Conservation (phyloP, 805 yeast species). For the Pichia californica region DNA sequence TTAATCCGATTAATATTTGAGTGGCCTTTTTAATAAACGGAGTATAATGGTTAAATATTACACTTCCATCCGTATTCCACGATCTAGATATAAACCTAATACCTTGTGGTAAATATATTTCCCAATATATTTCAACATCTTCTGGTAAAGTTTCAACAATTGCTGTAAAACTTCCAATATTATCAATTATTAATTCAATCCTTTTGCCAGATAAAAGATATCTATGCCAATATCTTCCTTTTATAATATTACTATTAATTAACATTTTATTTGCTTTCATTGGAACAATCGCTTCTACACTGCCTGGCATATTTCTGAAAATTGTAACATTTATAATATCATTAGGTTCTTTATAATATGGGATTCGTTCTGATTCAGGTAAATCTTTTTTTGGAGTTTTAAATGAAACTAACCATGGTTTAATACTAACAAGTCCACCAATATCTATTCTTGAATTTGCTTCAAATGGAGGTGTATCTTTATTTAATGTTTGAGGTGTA, state of each 20-base stretch:
- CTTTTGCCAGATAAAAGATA: neutral
- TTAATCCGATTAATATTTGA: neutral
- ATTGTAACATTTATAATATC: neutral
- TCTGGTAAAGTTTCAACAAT: neutral
- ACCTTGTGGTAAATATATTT: neutral
- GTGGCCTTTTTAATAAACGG: neutral
- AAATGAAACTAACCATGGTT: constrained; percentile 10
- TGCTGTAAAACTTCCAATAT: constrained; percentile 4
- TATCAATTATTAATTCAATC: constrained; percentile 7
- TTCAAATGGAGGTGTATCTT: neutral
- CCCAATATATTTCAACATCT: constrained; percentile 3
- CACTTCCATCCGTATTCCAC: neutral
- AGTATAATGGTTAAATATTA: neutral
- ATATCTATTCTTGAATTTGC: neutral
- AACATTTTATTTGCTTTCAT: neutral
- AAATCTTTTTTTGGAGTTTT: too few species aligned
- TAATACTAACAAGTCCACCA: neutral
- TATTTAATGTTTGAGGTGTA: neutral
- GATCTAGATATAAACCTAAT: neutral
- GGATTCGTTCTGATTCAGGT: neutral
- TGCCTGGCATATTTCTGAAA: constrained; percentile 3
- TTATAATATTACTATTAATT: neutral
- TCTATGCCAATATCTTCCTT: constrained; percentile 1
- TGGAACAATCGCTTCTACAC: neutral
- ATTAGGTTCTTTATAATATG: neutral